Evolutionary conservation across 2,329 filamentous ascomycete species (phyloP).

Genomic region (Paracamarosporium sp.): DNA sequence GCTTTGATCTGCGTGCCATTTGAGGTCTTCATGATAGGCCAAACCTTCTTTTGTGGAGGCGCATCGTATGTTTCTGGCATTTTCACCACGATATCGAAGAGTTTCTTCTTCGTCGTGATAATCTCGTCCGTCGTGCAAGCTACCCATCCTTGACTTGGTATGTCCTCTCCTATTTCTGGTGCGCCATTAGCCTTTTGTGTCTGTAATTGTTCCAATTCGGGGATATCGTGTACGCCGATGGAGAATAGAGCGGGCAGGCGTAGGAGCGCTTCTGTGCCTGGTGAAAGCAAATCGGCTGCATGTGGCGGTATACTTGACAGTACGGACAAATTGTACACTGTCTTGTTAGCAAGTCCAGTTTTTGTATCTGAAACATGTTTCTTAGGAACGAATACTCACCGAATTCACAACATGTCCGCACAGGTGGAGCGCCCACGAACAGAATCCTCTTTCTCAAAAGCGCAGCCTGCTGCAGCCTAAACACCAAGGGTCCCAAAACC

Average conservation of each 20-base stretch:
- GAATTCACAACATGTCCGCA: constrained; percentile 86
- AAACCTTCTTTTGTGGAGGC: constrained; percentile 62
- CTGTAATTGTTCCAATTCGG: constrained; percentile 71
- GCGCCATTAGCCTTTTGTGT: constrained; percentile 40
- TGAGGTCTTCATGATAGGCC: constrained; percentile 75
- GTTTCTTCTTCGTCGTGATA: constrained; percentile 79
- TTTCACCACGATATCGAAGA: constrained; percentile 90
- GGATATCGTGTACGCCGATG: constrained; percentile 91
- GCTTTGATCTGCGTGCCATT: constrained; percentile 75
- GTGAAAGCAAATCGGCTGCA: constrained; percentile 72
- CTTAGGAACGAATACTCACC: constrained; percentile 60
- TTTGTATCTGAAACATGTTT: background rate
- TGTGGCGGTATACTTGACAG: constrained; percentile 85
- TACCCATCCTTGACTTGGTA: constrained; percentile 73
- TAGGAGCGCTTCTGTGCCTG: constrained; percentile 65
- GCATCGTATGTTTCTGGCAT: constrained; percentile 71
- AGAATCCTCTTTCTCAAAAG: constrained; percentile 87
- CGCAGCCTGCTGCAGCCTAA: constrained; percentile 87
- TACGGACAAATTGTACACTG: constrained; percentile 94
- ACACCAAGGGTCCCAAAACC: constrained; percentile 87
- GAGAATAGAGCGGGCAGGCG: constrained; percentile 86
- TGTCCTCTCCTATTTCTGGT: constrained; percentile 50
- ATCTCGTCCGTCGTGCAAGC: constrained; percentile 97
- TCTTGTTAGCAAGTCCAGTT: background rate
- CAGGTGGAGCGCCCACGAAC: constrained; percentile 84